These are phyloP conservation scores for Yamadazyma trypodendri DNA, from an alignment of 1,139 yeast species.

Conservation along the genomic window DNA sequence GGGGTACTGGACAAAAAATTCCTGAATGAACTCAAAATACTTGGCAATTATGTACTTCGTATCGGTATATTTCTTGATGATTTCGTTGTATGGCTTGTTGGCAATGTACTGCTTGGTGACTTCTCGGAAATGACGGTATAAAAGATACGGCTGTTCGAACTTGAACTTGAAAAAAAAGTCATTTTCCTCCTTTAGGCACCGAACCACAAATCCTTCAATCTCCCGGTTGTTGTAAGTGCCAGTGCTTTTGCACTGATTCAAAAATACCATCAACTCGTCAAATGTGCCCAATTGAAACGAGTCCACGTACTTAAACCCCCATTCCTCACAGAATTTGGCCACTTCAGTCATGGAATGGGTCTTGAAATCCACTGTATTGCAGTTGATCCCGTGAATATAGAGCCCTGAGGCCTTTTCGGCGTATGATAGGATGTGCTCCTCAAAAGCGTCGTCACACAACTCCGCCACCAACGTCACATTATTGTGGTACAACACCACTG, in stretches of 20 bases:
- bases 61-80: conserved; percentile 39
- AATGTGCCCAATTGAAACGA: conserved; percentile 40
- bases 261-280: conserved; percentile 44
- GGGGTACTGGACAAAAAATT: conserved; percentile 39
- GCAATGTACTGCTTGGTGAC: conserved; percentile 65
- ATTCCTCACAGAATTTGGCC: conserved; percentile 55
- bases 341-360: conserved; percentile 68
- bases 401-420: conserved; percentile 68
- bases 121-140: conserved; percentile 91
- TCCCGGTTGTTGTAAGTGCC: conserved; percentile 75
- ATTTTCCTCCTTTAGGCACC: conserved; percentile 45
- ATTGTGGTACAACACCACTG: conserved; percentile 45
- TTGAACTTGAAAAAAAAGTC: conserved; percentile 84
- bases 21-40: conserved; percentile 61
- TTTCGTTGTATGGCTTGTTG: conserved; percentile 33
- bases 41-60: conserved; percentile 62
- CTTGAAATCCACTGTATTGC: conserved; percentile 59
- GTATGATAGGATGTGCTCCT: conserved; percentile 89
- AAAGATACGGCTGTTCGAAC: conserved; percentile 90
- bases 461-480: conserved; percentile 88
- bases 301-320: conserved; percentile 67
- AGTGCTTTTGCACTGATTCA: conserved; percentile 57
- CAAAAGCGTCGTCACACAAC: conserved; percentile 88
- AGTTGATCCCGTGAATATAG: conserved; percentile 85
- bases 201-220: conserved; percentile 90